Evolutionary conservation across 2,329 filamentous ascomycete species (phyloP).

Genomic region (Alternaria brassicae): DNA sequence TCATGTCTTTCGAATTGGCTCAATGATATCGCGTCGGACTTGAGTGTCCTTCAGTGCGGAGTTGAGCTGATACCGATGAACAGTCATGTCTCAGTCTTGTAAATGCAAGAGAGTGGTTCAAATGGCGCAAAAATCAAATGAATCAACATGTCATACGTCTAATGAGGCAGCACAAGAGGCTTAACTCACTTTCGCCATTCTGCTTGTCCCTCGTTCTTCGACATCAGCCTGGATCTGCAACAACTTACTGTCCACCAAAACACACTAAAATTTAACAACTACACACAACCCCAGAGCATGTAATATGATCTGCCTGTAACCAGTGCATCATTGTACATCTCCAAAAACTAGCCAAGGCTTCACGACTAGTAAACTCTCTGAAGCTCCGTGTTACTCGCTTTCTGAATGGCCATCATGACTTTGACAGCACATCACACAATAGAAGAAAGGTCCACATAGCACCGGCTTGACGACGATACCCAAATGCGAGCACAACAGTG

Average conservation of each 20-base stretch:
- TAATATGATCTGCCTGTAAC: background rate
- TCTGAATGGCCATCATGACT: background rate
- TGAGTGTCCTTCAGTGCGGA: no score
- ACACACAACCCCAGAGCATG: background rate
- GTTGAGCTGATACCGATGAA: no score
- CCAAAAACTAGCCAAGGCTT: background rate
- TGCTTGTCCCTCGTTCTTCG: background rate
- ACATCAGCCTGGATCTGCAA: background rate
- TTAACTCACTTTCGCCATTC: background rate
- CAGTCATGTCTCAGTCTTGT: no score
- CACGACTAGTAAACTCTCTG: background rate
- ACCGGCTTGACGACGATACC: background rate
- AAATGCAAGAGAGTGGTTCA: no score
- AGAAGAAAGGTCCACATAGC: background rate
- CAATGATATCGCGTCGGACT: background rate
- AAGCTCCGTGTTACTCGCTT: background rate
- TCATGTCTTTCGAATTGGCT: background rate
- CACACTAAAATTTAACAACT: background rate
- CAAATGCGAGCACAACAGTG: background rate
- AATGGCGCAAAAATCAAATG: no score
- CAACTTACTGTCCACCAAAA: background rate
- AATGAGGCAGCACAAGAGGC: background rate
- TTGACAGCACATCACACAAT: background rate
- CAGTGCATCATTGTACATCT: background rate
- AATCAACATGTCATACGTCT: no score